Conservation (phyloP, 495 filamentous ascomycete genomes). For the Penicillium canariense region DNA sequence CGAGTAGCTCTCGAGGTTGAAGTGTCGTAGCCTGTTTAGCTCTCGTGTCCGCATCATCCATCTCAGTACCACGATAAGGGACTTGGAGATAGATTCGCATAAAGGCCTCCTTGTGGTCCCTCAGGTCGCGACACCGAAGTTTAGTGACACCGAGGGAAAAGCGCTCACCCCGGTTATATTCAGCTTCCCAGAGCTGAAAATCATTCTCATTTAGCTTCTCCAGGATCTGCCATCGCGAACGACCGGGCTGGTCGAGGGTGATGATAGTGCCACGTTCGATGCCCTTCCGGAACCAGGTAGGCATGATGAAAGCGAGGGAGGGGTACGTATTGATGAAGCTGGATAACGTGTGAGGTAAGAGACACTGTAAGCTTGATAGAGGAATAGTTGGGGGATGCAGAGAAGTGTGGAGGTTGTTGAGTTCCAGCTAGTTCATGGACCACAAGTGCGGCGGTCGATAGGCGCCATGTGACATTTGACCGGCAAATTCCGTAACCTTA, state of each 20-base stretch:
- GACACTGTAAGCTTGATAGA: too few relatives aligned
- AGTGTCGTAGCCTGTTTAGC: not conserved
- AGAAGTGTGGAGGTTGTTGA: too few relatives aligned
- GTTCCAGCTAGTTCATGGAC: too few relatives aligned
- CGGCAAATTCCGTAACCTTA: too few relatives aligned
- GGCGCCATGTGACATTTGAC: too few relatives aligned
- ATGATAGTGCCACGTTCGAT: not conserved
- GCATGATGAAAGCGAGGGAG: too few relatives aligned
- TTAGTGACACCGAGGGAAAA: not conserved
- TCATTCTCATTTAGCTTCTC: not conserved
- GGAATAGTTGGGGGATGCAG: too few relatives aligned
- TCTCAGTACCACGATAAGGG: conserved; percentile 1
- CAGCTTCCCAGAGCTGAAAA: not conserved
- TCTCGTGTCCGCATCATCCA: conserved; percentile 1
- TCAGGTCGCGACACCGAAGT: not conserved
- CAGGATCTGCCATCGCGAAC: not conserved
- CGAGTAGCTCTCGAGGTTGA: not conserved
- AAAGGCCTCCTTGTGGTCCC: conserved; percentile 1
- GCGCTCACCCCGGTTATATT: not conserved
- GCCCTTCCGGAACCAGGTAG: not conserved
- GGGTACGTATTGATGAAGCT: too few relatives aligned
- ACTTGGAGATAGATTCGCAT: conserved; percentile 10
- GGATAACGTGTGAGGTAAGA: too few relatives aligned
- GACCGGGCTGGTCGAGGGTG: not conserved
- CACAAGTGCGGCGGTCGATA: too few relatives aligned